Evolutionary conservation across 2,329 filamentous ascomycete species (phyloP).

Genomic region (Ramichloridium luteum): DNA sequence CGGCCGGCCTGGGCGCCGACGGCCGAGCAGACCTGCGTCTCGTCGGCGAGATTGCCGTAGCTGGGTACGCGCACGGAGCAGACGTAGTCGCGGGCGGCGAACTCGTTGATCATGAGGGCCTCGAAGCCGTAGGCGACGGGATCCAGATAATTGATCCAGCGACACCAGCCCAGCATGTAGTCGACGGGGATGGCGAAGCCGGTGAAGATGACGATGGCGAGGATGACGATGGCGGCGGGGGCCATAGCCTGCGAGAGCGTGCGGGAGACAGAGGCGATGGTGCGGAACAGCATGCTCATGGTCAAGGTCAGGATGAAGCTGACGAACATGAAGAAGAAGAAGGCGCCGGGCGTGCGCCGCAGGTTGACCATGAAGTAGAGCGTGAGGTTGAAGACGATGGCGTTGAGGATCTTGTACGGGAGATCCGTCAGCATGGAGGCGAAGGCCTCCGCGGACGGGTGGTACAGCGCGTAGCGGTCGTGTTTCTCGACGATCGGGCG

Average conservation of each 20-base stretch:
- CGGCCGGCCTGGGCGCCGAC: slow-evolving; percentile 31
- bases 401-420: slow-evolving; percentile 68
- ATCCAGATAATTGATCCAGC: slow-evolving; percentile 74
- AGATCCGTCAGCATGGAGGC: slow-evolving; percentile 77
- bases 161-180: slow-evolving; percentile 68
- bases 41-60: slow-evolving; percentile 26
- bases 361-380: slow-evolving; percentile 84
- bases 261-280: slow-evolving; percentile 63
- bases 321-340: slow-evolving; percentile 77
- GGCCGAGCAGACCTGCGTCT: slow-evolving; percentile 28
- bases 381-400: slow-evolving; percentile 63
- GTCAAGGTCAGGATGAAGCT: slow-evolving; percentile 59
- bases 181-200: slow-evolving; percentile 47
- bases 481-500: slow-evolving; percentile 90
- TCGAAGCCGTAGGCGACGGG: slow-evolving; percentile 74
- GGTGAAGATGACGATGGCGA: slow-evolving; percentile 55
- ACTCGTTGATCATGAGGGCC: slow-evolving; percentile 60
- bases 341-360: slow-evolving; percentile 57
- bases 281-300: slow-evolving; percentile 81
- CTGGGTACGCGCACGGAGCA: slow-evolving; percentile 33
- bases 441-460: slow-evolving; percentile 78
- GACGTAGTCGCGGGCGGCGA: slow-evolving; percentile 49
- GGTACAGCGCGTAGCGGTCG: slow-evolving; percentile 72
- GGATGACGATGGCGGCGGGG: slow-evolving; percentile 45
- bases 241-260: slow-evolving; percentile 49